These are phyloP conservation scores for Populus tomentosa DNA, from an alignment of 441 rosid genomes.

Conservation along the genomic window DNA sequence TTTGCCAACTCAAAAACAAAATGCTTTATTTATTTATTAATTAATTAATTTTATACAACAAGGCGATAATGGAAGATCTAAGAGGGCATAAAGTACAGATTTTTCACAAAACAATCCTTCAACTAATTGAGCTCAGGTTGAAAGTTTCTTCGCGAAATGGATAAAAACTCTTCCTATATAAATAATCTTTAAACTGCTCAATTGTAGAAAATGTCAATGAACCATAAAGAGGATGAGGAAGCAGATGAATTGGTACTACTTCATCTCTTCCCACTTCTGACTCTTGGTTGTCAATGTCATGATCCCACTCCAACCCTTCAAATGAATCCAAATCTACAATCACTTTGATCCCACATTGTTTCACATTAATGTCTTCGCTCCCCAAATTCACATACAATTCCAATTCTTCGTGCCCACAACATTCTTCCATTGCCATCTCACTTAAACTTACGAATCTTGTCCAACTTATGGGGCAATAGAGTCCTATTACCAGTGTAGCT, in stretches of 20 bases:
- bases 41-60: neutral
- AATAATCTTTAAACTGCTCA: neutral
- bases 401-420: neutral
- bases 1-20: neutral
- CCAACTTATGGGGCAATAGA: neutral
- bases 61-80: neutral
- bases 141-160: too few relatives aligned
- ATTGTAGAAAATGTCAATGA: neutral
- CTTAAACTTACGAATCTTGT: neutral
- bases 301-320: neutral
- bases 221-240: neutral
- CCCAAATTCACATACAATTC: neutral
- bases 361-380: neutral
- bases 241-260: neutral
- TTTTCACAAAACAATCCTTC: too few relatives aligned
- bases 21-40: neutral
- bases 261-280: too few relatives aligned
- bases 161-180: neutral
- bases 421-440: neutral
- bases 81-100: neutral
- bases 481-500: neutral
- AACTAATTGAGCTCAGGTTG: too few relatives aligned
- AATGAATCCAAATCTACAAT: neutral
- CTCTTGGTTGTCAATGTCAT: neutral
- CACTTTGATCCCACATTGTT: neutral